Evolutionary conservation across 257 asterid genomes (phyloP).

Genomic region (Ehretia macrophylla): DNA sequence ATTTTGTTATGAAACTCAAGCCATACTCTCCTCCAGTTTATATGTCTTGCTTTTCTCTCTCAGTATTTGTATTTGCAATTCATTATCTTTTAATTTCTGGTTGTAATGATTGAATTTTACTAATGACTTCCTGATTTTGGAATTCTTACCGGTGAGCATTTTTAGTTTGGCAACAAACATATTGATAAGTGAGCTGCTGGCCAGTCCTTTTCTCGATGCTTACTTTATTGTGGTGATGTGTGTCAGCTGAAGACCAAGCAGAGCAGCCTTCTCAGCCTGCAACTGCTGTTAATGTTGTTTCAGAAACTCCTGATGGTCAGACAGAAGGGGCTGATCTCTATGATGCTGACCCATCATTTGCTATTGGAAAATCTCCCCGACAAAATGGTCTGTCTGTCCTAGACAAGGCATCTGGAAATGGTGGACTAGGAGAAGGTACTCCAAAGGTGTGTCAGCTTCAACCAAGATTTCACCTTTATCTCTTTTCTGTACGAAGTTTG

Average conservation of each 20-base stretch:
- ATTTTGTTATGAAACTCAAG: too few relatives aligned
- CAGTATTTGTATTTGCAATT: too few relatives aligned
- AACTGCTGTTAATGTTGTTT: constrained; percentile 28
- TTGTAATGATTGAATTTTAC: too few relatives aligned
- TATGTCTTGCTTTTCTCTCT: too few relatives aligned
- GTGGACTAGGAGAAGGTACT: constrained; percentile 90
- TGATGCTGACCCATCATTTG: constrained; percentile 57
- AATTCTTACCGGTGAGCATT: too few relatives aligned
- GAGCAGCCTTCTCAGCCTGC: constrained; percentile 33
- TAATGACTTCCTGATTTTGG: too few relatives aligned
- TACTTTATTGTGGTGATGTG: constrained; percentile 5
- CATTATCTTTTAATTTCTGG: too few relatives aligned
- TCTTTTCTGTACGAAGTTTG: neutral
- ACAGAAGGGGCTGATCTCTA: constrained; percentile 45
- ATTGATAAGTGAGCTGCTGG: too few relatives aligned
- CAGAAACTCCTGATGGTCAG: constrained; percentile 31
- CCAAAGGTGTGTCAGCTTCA: constrained; percentile 60
- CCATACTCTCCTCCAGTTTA: too few relatives aligned
- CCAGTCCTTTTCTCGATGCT: neutral
- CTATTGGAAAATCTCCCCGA: constrained; percentile 80
- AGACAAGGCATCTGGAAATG: constrained; percentile 52
- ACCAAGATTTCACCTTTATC: neutral
- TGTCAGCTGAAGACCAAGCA: constrained; percentile 37
- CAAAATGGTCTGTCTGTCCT: constrained; percentile 46
- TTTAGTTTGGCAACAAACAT: too few relatives aligned